A percentile compares a stretch with the other conserved stretches of the same genome.
phyloP scores from a whole-genome alignment of 2,329 filamentous ascomycete species.

The Sarocladiaceae sp. region DNA sequence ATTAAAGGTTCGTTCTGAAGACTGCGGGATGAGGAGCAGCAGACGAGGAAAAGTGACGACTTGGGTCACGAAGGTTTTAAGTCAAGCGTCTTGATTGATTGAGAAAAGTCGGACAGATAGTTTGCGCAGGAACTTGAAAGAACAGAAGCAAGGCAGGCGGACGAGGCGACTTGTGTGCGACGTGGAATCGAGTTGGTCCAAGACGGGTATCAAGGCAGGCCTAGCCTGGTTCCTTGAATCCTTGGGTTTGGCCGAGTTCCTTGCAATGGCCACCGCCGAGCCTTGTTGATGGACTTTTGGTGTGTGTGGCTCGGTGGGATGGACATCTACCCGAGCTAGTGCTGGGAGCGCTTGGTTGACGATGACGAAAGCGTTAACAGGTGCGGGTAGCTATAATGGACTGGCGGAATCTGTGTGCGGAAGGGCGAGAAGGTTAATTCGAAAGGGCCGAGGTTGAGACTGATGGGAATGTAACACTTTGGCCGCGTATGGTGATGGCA shows the following conservation, averaged over 20 bases:
- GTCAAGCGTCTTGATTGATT: background rate
- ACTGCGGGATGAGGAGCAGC: background rate
- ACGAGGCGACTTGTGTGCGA: no score
- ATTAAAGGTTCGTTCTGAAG: no score
- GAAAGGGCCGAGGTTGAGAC: background rate
- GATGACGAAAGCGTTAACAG: slow-evolving; percentile 8
- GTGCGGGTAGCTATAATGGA: background rate
- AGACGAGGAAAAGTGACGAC: background rate
- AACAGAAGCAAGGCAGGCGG: background rate
- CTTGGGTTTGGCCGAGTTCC: slow-evolving; percentile 6
- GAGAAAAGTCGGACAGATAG: background rate
- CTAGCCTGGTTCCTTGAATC: slow-evolving; percentile 6
- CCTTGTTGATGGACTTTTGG: slow-evolving; percentile 1
- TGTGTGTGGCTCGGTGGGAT: background rate
- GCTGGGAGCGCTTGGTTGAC: background rate
- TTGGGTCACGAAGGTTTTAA: slow-evolving; percentile 5
- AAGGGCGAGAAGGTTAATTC: background rate
- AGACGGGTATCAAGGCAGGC: slow-evolving; percentile 5
- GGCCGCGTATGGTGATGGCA: no score
- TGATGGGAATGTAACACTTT: no score
- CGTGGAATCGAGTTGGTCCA: slow-evolving; percentile 1
- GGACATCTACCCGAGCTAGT: slow-evolving; percentile 1
- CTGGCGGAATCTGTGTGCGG: background rate
- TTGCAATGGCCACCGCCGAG: slow-evolving; percentile 8
- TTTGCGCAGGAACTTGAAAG: background rate